phyloP scores from a whole-genome alignment of 2,329 filamentous ascomycete species.

The Basipetospora sp. region DNA sequence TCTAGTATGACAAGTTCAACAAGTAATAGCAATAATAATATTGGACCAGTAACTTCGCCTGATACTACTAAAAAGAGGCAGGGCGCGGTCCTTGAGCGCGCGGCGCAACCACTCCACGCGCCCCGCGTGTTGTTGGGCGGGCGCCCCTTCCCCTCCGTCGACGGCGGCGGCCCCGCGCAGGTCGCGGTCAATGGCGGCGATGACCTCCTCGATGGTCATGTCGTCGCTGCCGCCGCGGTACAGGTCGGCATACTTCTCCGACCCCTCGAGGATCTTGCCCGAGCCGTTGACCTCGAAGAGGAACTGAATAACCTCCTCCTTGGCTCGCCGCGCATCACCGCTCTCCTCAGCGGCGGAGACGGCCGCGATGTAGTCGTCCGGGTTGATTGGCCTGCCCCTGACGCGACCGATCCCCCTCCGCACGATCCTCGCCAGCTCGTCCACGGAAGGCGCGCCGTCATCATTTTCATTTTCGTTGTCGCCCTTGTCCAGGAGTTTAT shows the following conservation, averaged over 20 bases:
- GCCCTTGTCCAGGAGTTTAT: constrained; percentile 23
- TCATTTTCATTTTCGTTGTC: no score
- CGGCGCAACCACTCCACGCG: constrained; percentile 8
- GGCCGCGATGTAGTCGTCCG: constrained; percentile 5
- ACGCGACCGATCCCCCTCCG: constrained; percentile 21
- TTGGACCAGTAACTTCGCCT: no score
- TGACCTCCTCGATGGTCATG: constrained; percentile 14
- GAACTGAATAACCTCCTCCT: constrained; percentile 7
- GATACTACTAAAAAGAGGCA: no score
- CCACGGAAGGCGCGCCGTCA: constrained; percentile 2
- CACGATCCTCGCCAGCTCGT: constrained; percentile 23
- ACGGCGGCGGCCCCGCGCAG: constrained; percentile 15
- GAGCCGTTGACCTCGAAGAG: constrained; percentile 6
- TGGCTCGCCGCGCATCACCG: constrained; percentile 5
- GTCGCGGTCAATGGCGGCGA: constrained; percentile 18
- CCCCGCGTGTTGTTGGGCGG: constrained; percentile 5
- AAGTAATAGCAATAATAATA: no score
- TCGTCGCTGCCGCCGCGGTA: constrained; percentile 3
- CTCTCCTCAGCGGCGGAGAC: constrained; percentile 3
- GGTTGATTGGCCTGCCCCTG: constrained; percentile 7
- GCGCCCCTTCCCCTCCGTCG: constrained; percentile 7
- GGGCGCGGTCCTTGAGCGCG: constrained; percentile 6
- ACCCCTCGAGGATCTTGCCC: constrained; percentile 2
- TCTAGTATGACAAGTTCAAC: no score
- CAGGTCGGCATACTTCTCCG: constrained; percentile 9